These are phyloP conservation scores for Isabelozyma gotoi DNA, from an alignment of 805 yeast species.

Conservation along the genomic window DNA sequence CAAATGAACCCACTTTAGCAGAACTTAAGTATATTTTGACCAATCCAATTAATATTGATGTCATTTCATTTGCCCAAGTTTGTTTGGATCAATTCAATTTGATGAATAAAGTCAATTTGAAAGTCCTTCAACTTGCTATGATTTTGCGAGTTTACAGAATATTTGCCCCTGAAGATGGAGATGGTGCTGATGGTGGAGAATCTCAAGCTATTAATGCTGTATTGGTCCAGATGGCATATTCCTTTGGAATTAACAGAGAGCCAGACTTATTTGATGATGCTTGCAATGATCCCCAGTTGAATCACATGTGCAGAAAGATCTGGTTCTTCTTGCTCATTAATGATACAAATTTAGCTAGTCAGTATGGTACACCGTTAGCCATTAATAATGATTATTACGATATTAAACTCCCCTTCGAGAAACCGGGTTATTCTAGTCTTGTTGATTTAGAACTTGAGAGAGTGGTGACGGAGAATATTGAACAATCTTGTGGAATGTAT, in stretches of 20 bases:
- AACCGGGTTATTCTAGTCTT: slow-evolving; percentile 36
- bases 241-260: slow-evolving; percentile 68
- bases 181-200: slow-evolving; percentile 59
- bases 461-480: slow-evolving; percentile 28
- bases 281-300: slow-evolving; percentile 16
- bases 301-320: slow-evolving; percentile 33
- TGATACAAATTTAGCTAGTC: slow-evolving; percentile 30
- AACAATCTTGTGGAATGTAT: slow-evolving; percentile 27
- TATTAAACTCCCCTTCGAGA: slow-evolving; percentile 25
- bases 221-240: slow-evolving; percentile 63
- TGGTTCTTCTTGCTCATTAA: slow-evolving; percentile 32
- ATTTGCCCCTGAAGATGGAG: slow-evolving; percentile 57
- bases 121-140: slow-evolving; percentile 53
- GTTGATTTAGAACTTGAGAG: slow-evolving; percentile 36
- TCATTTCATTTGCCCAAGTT: slow-evolving; percentile 30
- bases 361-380: slow-evolving; percentile 33
- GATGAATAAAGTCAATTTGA: slow-evolving; percentile 41
- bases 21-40: slow-evolving; percentile 26
- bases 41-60: slow-evolving; percentile 30
- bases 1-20: slow-evolving; percentile 20
- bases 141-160: slow-evolving; percentile 52
- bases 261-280: slow-evolving; percentile 48
- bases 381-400: slow-evolving; percentile 29
- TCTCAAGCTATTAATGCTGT: slow-evolving; percentile 55
- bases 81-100: slow-evolving; percentile 38